Conservation (phyloP, 2,329 filamentous ascomycete species). For the Harringtonia aguacate region DNA sequence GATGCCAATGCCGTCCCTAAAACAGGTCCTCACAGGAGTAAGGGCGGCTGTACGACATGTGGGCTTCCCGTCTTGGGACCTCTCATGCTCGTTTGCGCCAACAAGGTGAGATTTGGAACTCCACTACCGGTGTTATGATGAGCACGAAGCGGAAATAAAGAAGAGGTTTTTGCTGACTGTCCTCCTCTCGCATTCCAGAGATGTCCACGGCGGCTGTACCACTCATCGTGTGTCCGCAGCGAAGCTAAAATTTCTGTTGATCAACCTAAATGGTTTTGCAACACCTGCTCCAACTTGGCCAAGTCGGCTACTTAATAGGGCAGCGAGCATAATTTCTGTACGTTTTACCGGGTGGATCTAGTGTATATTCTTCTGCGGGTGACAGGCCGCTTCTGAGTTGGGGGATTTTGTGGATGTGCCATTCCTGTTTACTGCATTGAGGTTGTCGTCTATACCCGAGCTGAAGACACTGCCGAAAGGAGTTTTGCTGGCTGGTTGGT, state of each 20-base stretch:
- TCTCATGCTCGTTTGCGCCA: constrained; percentile 36
- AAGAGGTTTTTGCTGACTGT: background rate
- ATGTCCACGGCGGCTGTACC: constrained; percentile 35
- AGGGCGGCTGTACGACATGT: constrained; percentile 36
- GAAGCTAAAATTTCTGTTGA: constrained; percentile 23
- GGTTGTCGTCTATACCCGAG: constrained; percentile 1
- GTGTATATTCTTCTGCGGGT: background rate
- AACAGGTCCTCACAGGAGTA: constrained; percentile 24
- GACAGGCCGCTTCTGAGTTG: too few species aligned
- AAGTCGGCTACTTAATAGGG: background rate
- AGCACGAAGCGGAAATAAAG: background rate
- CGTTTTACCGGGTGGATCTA: background rate
- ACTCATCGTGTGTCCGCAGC: constrained; percentile 32
- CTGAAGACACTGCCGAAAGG: background rate
- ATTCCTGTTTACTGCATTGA: background rate
- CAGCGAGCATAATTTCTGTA: background rate
- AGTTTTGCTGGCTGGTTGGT: background rate
- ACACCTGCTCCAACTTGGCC: constrained; percentile 22
- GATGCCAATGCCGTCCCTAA: constrained; percentile 1
- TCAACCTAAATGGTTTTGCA: constrained; percentile 28
- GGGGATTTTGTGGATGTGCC: background rate
- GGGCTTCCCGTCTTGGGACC: constrained; percentile 36
- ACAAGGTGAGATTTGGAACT: too few species aligned
- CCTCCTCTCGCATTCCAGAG: constrained; percentile 17
- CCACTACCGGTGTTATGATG: too few species aligned